These are phyloP conservation scores for Ulota crispa DNA, from an alignment of 225 moss, liverwort and hornwort genomes.

Conservation along the genomic window DNA sequence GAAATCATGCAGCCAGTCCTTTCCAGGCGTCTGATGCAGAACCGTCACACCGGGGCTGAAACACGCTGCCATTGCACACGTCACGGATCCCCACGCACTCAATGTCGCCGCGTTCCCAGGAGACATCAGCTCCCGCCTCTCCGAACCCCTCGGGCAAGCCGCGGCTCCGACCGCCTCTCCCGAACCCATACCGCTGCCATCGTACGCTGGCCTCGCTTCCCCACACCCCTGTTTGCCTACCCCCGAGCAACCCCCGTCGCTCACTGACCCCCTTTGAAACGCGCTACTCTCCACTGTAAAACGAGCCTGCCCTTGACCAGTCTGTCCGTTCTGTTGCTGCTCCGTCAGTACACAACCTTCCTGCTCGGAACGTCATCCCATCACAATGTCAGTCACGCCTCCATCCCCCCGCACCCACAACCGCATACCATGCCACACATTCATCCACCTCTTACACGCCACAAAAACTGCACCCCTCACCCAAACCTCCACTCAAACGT, in stretches of 20 bases:
- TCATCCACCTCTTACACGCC: no score
- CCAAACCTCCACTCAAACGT: fast-evolving
- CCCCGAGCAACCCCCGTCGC: constrained; percentile 39
- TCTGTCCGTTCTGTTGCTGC: constrained; percentile 80
- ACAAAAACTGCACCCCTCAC: background rate
- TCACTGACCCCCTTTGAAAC: constrained; percentile 53
- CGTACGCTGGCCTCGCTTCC: constrained; percentile 53
- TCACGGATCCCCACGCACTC: constrained; percentile 46
- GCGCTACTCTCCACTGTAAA: constrained; percentile 55
- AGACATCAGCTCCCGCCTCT: constrained; percentile 66
- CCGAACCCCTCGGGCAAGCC: constrained; percentile 25
- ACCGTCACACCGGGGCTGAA: constrained; percentile 56
- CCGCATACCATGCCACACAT: background rate
- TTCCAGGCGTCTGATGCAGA: constrained; percentile 57
- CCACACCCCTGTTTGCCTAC: constrained; percentile 53
- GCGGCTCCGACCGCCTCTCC: constrained; percentile 30
- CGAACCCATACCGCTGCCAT: constrained; percentile 45
- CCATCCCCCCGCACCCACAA: fast-evolving
- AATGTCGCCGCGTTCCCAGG: constrained; percentile 46
- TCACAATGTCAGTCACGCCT: background rate
- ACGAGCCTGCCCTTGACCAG: constrained; percentile 50
- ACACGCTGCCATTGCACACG: constrained; percentile 58
- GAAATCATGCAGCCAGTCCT: constrained; percentile 60
- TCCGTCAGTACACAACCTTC: constrained; percentile 78
- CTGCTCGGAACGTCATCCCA: constrained; percentile 54